phyloP scores from a whole-genome alignment of 805 yeast genomes.

The Diddensiella transvaalensis region DNA sequence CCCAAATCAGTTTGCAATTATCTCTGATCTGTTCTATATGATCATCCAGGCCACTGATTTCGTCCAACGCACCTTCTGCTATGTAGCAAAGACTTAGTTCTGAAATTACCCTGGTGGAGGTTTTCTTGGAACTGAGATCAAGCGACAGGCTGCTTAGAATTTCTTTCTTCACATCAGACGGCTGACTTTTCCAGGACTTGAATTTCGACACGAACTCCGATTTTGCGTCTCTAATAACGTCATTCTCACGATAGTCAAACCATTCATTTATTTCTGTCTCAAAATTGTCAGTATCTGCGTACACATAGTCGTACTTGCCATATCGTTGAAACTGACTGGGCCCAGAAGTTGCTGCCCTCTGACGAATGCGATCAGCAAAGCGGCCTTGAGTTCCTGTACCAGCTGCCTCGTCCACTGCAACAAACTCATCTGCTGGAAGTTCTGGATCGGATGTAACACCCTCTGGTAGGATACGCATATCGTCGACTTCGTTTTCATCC shows the following conservation, averaged over 20 bases:
- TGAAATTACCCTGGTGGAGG: neutral
- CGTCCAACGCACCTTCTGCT: conserved; percentile 32
- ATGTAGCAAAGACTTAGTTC: conserved; percentile 30
- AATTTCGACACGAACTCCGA: conserved; percentile 3
- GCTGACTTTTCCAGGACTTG: conserved; percentile 1
- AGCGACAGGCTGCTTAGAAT: conserved; percentile 3
- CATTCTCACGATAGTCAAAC: conserved; percentile 36
- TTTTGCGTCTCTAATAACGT: conserved; percentile 10
- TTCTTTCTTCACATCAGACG: conserved; percentile 2
- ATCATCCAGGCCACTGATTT: conserved; percentile 20
- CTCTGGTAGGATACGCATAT: conserved; percentile 2
- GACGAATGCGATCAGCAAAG: conserved; percentile 21
- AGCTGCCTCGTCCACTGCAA: conserved; percentile 22
- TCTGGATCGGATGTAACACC: neutral
- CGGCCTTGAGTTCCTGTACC: conserved; percentile 9
- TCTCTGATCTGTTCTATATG: conserved; percentile 27
- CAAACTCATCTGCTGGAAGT: conserved; percentile 18
- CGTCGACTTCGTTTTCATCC: conserved; percentile 10
- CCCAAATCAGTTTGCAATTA: conserved; percentile 27
- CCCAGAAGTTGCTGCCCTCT: conserved; percentile 14
- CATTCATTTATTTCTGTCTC: conserved; percentile 45
- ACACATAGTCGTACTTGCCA: conserved; percentile 45
- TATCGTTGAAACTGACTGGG: conserved; percentile 24
- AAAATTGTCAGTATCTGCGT: conserved; percentile 37
- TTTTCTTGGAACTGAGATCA: neutral